phyloP scores from a whole-genome alignment of 495 filamentous ascomycete species.

The Halenospora varia region DNA sequence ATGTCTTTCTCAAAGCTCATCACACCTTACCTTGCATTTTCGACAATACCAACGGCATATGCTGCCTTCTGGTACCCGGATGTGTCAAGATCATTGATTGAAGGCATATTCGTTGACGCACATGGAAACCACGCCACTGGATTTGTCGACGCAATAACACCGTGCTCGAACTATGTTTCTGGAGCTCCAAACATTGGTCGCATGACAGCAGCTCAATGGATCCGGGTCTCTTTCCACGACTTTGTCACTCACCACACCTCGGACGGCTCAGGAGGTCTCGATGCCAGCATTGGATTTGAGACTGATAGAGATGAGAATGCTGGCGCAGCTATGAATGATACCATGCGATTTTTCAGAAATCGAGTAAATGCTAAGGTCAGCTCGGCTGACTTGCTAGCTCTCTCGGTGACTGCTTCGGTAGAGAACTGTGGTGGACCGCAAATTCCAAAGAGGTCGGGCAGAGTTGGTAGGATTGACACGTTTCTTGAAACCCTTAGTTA shows the following conservation, averaged over 20 bases:
- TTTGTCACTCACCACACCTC: conserved; percentile 15
- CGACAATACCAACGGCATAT: neutral
- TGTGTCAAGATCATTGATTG: conserved; percentile 23
- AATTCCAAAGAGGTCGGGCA: neutral
- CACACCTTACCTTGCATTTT: neutral
- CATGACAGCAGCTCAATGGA: conserved; percentile 19
- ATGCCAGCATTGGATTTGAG: conserved; percentile 33
- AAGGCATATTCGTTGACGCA: conserved; percentile 33
- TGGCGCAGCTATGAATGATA: conserved; percentile 26
- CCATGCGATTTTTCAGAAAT: conserved; percentile 9
- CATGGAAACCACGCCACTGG: conserved; percentile 30
- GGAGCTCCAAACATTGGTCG: conserved; percentile 10
- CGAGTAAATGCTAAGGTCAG: conserved; percentile 13
- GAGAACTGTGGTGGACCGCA: neutral
- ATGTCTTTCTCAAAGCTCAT: neutral
- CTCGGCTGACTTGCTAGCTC: conserved; percentile 16
- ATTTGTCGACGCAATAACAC: conserved; percentile 31
- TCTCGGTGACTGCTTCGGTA: conserved; percentile 1
- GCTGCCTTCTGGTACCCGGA: conserved; percentile 29
- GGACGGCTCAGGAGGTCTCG: conserved; percentile 23
- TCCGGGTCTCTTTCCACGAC: conserved; percentile 19
- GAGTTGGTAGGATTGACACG: neutral
- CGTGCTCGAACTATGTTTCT: conserved; percentile 24
- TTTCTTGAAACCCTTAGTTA: too few species aligned
- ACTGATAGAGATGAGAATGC: conserved; percentile 28